Percentiles rank a stretch among this genome's conserved stretches.
These are phyloP conservation scores for Breviolum minutum DNA, from an alignment of 73 alveolate species.

Conservation along the genomic window DNA sequence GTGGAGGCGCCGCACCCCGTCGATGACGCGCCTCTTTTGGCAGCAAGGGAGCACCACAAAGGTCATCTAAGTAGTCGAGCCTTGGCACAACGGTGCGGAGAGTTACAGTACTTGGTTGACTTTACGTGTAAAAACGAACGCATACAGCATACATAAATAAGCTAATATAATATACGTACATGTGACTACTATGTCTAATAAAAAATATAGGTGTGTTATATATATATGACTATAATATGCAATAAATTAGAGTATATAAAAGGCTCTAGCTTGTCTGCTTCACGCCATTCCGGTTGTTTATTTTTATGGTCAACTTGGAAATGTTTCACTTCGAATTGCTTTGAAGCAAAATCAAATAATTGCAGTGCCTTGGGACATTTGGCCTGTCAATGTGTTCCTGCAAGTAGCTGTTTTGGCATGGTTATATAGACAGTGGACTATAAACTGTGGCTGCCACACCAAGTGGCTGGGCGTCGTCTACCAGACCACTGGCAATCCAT, in stretches of 20 bases:
- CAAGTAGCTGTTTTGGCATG: too few species aligned
- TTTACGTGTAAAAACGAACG: background rate
- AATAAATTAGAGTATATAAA: too few species aligned
- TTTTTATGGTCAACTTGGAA: too few species aligned
- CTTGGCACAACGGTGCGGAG: background rate
- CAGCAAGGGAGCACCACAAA: conserved; percentile 73
- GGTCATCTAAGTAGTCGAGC: conserved; percentile 78
- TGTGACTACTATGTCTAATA: too few species aligned
- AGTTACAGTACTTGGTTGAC: background rate
- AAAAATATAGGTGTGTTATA: too few species aligned
- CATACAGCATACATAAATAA: background rate
- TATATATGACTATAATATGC: too few species aligned
- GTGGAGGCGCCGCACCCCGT: conserved; percentile 18
- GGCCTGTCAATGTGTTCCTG: too few species aligned
- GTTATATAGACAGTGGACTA: background rate
- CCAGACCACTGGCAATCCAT: conserved; percentile 94
- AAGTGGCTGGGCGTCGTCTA: conserved; percentile 64
- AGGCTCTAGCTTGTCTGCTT: too few species aligned
- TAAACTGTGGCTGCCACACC: background rate
- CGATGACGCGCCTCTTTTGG: conserved; percentile 89
- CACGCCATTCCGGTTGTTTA: too few species aligned
- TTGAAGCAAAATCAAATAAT: background rate
- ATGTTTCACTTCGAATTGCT: too few species aligned
- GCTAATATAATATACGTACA: too few species aligned
- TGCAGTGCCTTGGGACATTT: too few species aligned